Evolutionary conservation across 106 monocot species (phyloP).

Genomic region (Platanthera zijinensis): DNA sequence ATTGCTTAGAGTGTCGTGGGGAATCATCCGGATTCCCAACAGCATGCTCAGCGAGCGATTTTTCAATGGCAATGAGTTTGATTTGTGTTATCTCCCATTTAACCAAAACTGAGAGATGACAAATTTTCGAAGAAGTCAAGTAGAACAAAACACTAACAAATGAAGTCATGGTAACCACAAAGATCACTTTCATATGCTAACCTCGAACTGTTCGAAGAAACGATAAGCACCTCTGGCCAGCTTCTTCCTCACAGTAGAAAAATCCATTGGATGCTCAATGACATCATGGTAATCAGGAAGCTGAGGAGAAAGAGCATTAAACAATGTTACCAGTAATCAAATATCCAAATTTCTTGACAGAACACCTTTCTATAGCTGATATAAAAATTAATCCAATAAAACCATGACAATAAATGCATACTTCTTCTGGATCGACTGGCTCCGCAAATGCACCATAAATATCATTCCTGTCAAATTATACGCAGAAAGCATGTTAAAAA

Average conservation of each 20-base stretch:
- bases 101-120: background rate
- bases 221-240: constrained; percentile 40
- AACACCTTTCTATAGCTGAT: background rate
- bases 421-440: constrained; percentile 88
- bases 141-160: background rate
- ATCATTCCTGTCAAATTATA: constrained; percentile 55
- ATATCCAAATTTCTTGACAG: too few relatives aligned
- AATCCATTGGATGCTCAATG: constrained; percentile 95
- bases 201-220: constrained; percentile 93
- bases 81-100: too few relatives aligned
- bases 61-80: too few relatives aligned
- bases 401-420: constrained; percentile 10
- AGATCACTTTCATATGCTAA: constrained; percentile 8
- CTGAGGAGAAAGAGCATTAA: constrained; percentile 28
- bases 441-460: constrained; percentile 78
- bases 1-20: too few relatives aligned
- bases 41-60: too few relatives aligned
- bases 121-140: background rate
- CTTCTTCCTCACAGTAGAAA: constrained; percentile 75
- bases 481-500: constrained; percentile 8
- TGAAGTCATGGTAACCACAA: background rate
- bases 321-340: constrained; percentile 1
- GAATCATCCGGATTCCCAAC: too few relatives aligned
- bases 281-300: constrained; percentile 87
- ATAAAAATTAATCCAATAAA: background rate